Evolutionary conservation across 2,329 filamentous ascomycete genomes (phyloP), one percentile per base, ranked within the genome.

Genomic region (Claviceps spartinae): DNA sequence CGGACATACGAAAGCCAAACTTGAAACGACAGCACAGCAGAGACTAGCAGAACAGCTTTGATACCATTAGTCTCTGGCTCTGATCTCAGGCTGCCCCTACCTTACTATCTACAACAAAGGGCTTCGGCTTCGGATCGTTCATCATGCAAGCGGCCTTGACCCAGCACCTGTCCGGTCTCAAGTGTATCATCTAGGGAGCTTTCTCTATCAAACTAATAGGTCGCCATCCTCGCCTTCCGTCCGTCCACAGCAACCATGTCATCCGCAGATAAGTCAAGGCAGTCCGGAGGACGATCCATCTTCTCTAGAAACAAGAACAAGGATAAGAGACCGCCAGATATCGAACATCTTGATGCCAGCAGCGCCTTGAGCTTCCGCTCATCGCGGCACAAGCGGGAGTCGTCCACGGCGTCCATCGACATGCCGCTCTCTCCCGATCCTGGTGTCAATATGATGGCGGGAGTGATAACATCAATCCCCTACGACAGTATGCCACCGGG

Each of bases 241-340:
- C 46, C 8, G 30, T 36, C n/a, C 22, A 22, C 47, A 48, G 48
- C 48, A 57, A 60, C 59, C 62, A 80, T 81, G 80, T 74, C 82
- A 62, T 75, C 79, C 65, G 76, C 85, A 73, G 84, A 87, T 73
- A 88, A 90, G 72, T 77, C 84, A 62, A 82, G 86, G 69, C 86
- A 91, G 74, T 88, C 87, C 52, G 71, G 72, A 61, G 76, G 76
- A 63, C 84, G 82, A 65, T 88, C 85, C 56, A 88, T 96, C 74
- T 96, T 96, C 73, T 89, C 88, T 62, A 81, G 89, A 64, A 86
- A 83, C 71, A 93, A 88, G 72, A 85, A 94, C 69, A 87, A 83
- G 69, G 75, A 77, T 61, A 78, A 79, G 62, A 79, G 82, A 65
- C 74, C 76, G 61, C 69, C 74, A 56, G 78, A 80, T 66, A 75